Base-by-base conservation (phyloP, 257 asterid species). In the Nyctanthes arbortristis region DNA sequence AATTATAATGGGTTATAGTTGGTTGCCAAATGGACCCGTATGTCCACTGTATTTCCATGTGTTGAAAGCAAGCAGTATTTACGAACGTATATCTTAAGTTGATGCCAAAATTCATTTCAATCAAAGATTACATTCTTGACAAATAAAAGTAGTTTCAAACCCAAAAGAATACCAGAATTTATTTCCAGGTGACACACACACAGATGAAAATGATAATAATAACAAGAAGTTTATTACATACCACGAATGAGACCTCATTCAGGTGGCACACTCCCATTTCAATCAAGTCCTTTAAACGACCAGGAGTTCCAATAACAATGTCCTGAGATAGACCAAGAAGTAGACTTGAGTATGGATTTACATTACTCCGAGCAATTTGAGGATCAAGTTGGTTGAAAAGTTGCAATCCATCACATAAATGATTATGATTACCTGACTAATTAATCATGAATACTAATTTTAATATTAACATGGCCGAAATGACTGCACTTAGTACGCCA, bases 241-340 rank as follows among this genome's bases (percentile, higher is more conserved):
- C 99, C 90, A 91, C 98, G 65, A 77, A 94, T 63, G 97, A 91
- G 40, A 94, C 97, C 71, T 89, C 97, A 56, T 83, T 77, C 37
- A 94, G 83, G 67, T 65, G 69, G 77, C 96, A 94, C 25, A 83
- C 85, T 67, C 89, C 96, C 96, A 85, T 88, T 77, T 91, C 97
- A 14, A 94, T 94, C 82, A 94, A 80, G 87, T 94, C 99, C 77
- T 65, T 90, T 73, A 94, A 73, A 62, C 99, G 99, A 11, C 99
- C 99, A 40, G 99, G 99, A 27, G 97, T 91, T 69, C 97, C 99
- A 76, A 94, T 91, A 61, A 94, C 98, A 80, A 94, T 84, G 69
- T 94, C 97, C 99, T 94, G 87, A 33, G 36, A 34, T 63, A 72
- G 34, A 56, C 39, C 32, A 69, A 64, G 66, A 70, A 12, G 37